These are phyloP conservation scores for Arthrobotrys sinensis DNA, from an alignment of 2,329 filamentous ascomycete species.

Conservation along the genomic window DNA sequence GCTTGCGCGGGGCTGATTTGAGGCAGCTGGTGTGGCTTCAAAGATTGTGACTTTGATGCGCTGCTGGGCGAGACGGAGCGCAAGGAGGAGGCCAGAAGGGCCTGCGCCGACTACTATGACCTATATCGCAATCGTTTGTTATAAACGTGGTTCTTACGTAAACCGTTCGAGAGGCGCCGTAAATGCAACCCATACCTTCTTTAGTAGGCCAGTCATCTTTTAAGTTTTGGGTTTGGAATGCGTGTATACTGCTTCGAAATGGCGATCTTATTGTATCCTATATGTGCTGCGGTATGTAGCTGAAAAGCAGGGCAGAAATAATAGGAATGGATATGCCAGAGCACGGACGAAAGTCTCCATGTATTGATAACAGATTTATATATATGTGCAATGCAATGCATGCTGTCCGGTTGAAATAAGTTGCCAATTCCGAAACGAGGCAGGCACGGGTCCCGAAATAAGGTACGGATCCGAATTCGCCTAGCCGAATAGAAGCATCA, in stretches of 20 bases:
- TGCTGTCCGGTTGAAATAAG: conserved; percentile 1
- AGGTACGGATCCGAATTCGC: conserved; percentile 46
- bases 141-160: neutral
- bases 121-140: conserved; percentile 62
- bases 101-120: conserved; percentile 71
- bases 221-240: no score
- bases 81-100: conserved; percentile 71
- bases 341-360: conserved; percentile 4
- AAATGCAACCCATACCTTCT: conserved; percentile 21
- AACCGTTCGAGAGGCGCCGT: neutral
- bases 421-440: conserved; percentile 9
- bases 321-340: neutral
- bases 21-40: conserved; percentile 73
- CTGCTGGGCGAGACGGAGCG: conserved; percentile 72
- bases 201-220: conserved; percentile 46
- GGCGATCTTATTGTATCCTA: no score
- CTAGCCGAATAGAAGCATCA: conserved; percentile 43
- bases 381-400: neutral
- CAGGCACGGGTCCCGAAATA: conserved; percentile 30
- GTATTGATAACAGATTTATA: neutral
- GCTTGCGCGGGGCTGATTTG: conserved; percentile 75
- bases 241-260: no score
- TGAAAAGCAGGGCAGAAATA: neutral
- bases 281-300: neutral
- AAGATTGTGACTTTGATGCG: conserved; percentile 73